A percentile compares a stretch with the other conserved stretches of the same genome.
phyloP scores from a whole-genome alignment of 805 yeast genomes.

The Starmerella etchellsii region DNA sequence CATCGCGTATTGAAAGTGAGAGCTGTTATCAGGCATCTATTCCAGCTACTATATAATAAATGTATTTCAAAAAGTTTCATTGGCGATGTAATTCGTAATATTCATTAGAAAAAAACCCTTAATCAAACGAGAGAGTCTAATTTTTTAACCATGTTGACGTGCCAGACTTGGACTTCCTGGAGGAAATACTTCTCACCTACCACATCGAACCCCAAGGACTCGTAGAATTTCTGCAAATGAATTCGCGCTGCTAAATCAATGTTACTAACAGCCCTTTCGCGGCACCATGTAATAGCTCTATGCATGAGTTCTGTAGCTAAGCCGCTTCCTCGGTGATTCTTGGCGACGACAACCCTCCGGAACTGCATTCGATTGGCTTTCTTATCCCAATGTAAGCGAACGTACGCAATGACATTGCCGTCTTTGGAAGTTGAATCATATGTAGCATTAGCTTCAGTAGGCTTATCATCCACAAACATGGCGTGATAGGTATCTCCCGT shows the following conservation, averaged over 20 bases:
- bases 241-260: slow-evolving; percentile 16
- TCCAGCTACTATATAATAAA: too few species aligned
- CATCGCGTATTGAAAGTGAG: too few species aligned
- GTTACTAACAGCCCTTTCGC: neutral
- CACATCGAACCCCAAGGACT: slow-evolving; percentile 12
- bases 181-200: slow-evolving; percentile 7
- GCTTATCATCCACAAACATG: neutral
- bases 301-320: slow-evolving; percentile 12
- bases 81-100: too few species aligned
- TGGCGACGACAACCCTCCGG: slow-evolving; percentile 18
- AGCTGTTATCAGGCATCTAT: too few species aligned
- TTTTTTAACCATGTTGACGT: slow-evolving; percentile 14
- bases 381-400: slow-evolving; percentile 4
- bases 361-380: slow-evolving; percentile 1
- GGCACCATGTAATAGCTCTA: slow-evolving; percentile 6
- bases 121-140: too few species aligned
- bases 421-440: neutral
- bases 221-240: slow-evolving; percentile 15
- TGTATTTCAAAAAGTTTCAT: too few species aligned
- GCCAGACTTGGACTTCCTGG: slow-evolving; percentile 18
- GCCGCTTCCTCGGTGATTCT: slow-evolving; percentile 12
- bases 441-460: neutral
- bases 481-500: slow-evolving; percentile 11
- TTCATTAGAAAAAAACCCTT: too few species aligned
- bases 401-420: slow-evolving; percentile 6